A percentile compares a stretch with the other conserved stretches of the same genome.
These are phyloP conservation scores for Spathaspora passalidarum DNA, from an alignment of 805 yeast species.

Conservation along the genomic window DNA sequence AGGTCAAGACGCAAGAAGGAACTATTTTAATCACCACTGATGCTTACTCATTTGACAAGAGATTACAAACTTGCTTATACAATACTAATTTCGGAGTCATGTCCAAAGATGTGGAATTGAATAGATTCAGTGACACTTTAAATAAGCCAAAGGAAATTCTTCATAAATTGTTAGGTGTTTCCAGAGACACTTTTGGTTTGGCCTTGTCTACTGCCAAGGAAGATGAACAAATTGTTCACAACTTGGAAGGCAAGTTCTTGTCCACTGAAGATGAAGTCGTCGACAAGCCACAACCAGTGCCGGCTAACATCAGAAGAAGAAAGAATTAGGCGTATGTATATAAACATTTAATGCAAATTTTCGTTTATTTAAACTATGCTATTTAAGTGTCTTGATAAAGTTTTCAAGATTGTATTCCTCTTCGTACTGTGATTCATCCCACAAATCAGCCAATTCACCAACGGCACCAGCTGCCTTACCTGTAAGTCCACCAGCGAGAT, in stretches of 20 bases:
- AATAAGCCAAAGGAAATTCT: slow-evolving; percentile 10
- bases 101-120: slow-evolving; percentile 21
- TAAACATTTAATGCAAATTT: background rate
- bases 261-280: slow-evolving; percentile 6
- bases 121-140: slow-evolving; percentile 23
- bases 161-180: slow-evolving; percentile 22
- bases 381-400: slow-evolving; percentile 77
- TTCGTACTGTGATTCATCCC: slow-evolving; percentile 96
- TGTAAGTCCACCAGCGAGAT: slow-evolving; percentile 67
- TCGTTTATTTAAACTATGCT: background rate
- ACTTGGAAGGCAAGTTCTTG: slow-evolving; percentile 1
- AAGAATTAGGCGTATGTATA: slow-evolving; percentile 4
- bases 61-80: slow-evolving; percentile 33
- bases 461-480: slow-evolving; percentile 84
- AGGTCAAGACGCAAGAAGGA: slow-evolving; percentile 23
- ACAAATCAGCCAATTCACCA: slow-evolving; percentile 85
- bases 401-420: slow-evolving; percentile 95
- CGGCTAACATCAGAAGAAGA: slow-evolving; percentile 15
- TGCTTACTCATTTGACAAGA: slow-evolving; percentile 50
- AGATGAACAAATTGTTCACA: slow-evolving; percentile 14
- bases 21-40: slow-evolving; percentile 44
- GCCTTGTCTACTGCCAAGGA: slow-evolving; percentile 19
- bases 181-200: slow-evolving; percentile 27
- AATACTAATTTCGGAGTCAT: slow-evolving; percentile 43
- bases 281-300: slow-evolving; percentile 1